Conservation (phyloP, 2,329 filamentous ascomycete species). For the Metarhizium brunneum region DNA sequence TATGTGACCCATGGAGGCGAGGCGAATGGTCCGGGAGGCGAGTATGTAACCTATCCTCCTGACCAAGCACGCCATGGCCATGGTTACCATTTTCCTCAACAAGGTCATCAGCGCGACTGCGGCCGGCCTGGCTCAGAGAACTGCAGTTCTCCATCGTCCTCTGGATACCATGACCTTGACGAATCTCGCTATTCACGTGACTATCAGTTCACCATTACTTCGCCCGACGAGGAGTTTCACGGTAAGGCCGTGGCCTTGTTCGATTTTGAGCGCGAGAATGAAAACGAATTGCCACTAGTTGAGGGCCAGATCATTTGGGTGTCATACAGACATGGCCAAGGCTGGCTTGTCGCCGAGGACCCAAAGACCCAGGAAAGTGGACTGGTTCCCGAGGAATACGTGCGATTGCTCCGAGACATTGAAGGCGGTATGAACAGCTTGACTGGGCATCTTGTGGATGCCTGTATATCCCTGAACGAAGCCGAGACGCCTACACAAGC, state of each 20-base stretch:
- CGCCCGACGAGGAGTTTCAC: constrained; percentile 94
- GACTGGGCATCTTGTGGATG: constrained; percentile 49
- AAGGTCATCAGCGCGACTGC: constrained; percentile 39
- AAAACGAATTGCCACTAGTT: constrained; percentile 85
- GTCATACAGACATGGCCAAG: constrained; percentile 90
- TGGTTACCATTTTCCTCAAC: constrained; percentile 32
- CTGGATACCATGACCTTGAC: constrained; percentile 50
- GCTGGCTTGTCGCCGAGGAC: constrained; percentile 95
- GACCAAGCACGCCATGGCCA: constrained; percentile 51
- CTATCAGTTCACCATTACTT: constrained; percentile 91
- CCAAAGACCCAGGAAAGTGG: constrained; percentile 91
- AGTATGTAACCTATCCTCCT: constrained; percentile 69
- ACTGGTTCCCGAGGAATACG: constrained; percentile 92
- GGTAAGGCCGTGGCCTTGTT: constrained; percentile 93
- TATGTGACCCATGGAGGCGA: constrained; percentile 63
- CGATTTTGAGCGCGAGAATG: constrained; percentile 90
- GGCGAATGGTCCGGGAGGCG: constrained; percentile 66
- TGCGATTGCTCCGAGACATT: constrained; percentile 83
- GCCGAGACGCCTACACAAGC: constrained; percentile 52
- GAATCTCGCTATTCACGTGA: constrained; percentile 79
- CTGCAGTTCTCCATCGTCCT: constrained; percentile 50
- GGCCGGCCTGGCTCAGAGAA: constrained; percentile 47
- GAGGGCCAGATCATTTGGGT: constrained; percentile 97
- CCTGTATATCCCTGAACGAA: constrained; percentile 43
- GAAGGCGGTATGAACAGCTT: constrained; percentile 78